These are phyloP conservation scores for Amesomyces nigricolor DNA, from an alignment of 2,329 filamentous ascomycete species.

Conservation along the genomic window DNA sequence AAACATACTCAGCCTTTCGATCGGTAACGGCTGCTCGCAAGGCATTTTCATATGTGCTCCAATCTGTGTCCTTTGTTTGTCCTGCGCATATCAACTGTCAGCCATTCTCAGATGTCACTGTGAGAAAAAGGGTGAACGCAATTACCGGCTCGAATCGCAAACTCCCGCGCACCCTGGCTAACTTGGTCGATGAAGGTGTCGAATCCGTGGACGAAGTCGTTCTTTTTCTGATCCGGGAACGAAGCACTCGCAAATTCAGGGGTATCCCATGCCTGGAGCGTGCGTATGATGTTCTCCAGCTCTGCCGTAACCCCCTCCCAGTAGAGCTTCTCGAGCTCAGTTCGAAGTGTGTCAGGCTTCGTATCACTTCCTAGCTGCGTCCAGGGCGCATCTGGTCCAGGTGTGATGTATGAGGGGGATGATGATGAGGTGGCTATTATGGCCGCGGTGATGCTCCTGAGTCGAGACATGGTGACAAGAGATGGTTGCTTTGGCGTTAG, in stretches of 20 bases:
- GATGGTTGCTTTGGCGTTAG: neutral
- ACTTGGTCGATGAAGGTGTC: neutral
- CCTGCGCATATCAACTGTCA: neutral
- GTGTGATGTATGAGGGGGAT: neutral
- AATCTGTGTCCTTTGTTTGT: neutral
- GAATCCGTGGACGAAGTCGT: conserved; percentile 1
- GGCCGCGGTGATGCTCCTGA: neutral
- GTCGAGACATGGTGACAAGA: neutral
- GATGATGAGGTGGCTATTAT: no score
- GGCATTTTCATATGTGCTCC: neutral
- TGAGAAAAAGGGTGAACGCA: neutral
- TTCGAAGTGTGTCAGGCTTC: no score
- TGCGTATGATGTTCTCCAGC: conserved; percentile 3
- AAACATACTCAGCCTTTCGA: neutral
- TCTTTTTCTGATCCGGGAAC: neutral
- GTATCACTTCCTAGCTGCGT: neutral
- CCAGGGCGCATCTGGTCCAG: neutral
- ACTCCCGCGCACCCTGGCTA: neutral
- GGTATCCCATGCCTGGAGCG: neutral
- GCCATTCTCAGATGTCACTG: no score
- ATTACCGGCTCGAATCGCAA: neutral
- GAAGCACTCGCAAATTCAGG: neutral
- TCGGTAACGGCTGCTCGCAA: neutral
- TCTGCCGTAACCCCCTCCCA: neutral
- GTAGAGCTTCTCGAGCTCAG: neutral